Evolutionary conservation across 345 rosid species (phyloP), one percentile per base, ranked within the genome.

Genomic region (Conringia planisiliqua): DNA sequence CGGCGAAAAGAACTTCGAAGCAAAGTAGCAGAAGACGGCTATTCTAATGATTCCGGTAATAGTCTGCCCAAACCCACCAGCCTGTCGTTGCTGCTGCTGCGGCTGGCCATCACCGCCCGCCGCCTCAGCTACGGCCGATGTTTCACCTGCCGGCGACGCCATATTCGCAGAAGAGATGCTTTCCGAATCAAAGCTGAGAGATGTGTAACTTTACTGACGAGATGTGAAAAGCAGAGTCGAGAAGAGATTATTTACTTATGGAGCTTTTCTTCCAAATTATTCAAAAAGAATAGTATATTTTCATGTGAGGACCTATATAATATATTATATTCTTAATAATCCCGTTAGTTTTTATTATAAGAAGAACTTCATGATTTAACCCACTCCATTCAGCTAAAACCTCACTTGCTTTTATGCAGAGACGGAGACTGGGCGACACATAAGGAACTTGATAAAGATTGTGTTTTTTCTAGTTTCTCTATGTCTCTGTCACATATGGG

Each of bases 1-100:
- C 4, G 99, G 92, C 50, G 96, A 46, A 81, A 94, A 88, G 83
- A 94, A 88, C 66, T 88, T 91, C 36, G 99, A 89, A 70, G 90
- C 96, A 62, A 91, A 91, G 78, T 88, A 91, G 88, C 91, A 90
- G 79, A 94, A 89, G 12, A 94, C 85, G n/a, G 92, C 95, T 46
- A 94, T 87, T 72, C 98, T 85, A 22, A 91, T 87, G 69, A 94
- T 86, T 71, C 93, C 95, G 0, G 94, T 74, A 8, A 93, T 59
- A 16, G 79, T 85, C 62, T 84, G 84, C 7, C 96, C 92, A n/a
- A 90, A 79, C 12, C 97, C 93, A 22, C 89, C 91, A 61, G 62
- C 84, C 68, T 79, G 86, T 42, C 82, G 84, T 78, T 76, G 88
- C 57, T 79, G 84, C 62, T 63, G 83, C 7, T 62, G 89, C 10